A percentile compares a stretch with the other conserved stretches of the same genome.
Evolutionary conservation across 2,329 filamentous ascomycete genomes (phyloP).

Genomic region (Bipolaris victoriae): DNA sequence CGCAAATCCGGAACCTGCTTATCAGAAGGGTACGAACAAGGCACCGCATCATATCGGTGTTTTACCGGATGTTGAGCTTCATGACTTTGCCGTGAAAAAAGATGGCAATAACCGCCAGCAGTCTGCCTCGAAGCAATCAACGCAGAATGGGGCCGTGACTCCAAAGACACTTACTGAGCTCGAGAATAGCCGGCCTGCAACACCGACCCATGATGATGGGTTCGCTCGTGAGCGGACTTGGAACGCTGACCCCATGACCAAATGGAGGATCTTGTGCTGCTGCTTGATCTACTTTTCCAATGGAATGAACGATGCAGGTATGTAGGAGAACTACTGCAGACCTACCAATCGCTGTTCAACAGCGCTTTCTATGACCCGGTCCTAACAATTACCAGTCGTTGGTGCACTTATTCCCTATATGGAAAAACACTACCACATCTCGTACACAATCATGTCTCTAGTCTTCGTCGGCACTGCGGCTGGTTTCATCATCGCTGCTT

Average conservation of each 20-base stretch:
- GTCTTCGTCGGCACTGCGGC: slow-evolving; percentile 81
- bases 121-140: slow-evolving; percentile 20
- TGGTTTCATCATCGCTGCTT: slow-evolving; percentile 76
- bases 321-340: slow-evolving; percentile 2
- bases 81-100: slow-evolving; percentile 32
- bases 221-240: slow-evolving; percentile 62
- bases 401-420: slow-evolving; percentile 84
- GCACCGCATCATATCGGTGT: slow-evolving; percentile 25
- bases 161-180: slow-evolving; percentile 51
- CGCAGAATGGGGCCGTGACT: slow-evolving; percentile 25
- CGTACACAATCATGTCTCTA: slow-evolving; percentile 78
- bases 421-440: slow-evolving; percentile 75
- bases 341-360: neutral
- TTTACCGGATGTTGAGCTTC: slow-evolving; percentile 45
- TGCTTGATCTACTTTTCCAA: slow-evolving; percentile 71
- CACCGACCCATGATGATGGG: slow-evolving; percentile 51
- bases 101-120: slow-evolving; percentile 29
- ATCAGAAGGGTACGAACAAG: slow-evolving; percentile 31
- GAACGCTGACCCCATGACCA: slow-evolving; percentile 68
- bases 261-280: slow-evolving; percentile 68
- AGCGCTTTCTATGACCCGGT: neutral
- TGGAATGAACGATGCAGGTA: slow-evolving; percentile 73
- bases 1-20: slow-evolving; percentile 48
- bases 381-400: slow-evolving; percentile 54
- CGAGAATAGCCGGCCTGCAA: slow-evolving; percentile 62